phyloP scores from a whole-genome alignment of 2,329 filamentous ascomycete genomes.

The Mariannaea sp. region DNA sequence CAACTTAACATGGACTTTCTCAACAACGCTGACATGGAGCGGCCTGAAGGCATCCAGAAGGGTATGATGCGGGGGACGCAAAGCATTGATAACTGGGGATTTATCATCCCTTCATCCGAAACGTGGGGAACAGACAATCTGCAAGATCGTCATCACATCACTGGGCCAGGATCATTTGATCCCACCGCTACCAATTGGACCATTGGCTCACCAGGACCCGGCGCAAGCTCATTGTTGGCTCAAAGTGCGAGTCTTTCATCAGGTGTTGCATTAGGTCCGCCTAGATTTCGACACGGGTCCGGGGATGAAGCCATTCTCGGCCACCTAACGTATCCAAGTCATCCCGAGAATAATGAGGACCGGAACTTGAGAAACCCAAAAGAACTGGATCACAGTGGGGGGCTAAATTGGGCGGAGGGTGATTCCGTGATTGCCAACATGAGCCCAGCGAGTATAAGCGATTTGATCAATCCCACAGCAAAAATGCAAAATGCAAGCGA shows the following conservation, averaged over 20 bases:
- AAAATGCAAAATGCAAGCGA: conserved; percentile 32
- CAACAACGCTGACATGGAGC: conserved; percentile 37
- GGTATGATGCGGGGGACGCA: conserved; percentile 16
- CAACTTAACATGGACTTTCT: conserved; percentile 39
- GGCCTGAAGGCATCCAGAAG: conserved; percentile 20
- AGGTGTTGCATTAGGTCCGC: conserved; percentile 33
- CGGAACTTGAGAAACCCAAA: not conserved
- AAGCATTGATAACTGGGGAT: conserved; percentile 32
- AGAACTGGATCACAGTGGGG: conserved; percentile 12
- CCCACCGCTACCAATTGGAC: conserved; percentile 36
- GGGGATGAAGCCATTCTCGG: conserved; percentile 14
- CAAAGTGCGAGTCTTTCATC: conserved; percentile 34
- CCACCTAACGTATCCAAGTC: not conserved
- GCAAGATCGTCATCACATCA: conserved; percentile 24
- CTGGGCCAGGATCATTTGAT: conserved; percentile 30
- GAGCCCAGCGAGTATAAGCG: conserved; percentile 42
- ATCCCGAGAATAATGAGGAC: not conserved
- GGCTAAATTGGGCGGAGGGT: conserved; percentile 22
- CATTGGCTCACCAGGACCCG: conserved; percentile 37
- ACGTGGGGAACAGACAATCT: conserved; percentile 38
- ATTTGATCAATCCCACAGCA: conserved; percentile 39
- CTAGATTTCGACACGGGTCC: conserved; percentile 13
- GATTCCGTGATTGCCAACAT: conserved; percentile 15
- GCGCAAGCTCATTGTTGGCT: conserved; percentile 37
- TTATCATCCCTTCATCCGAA: conserved; percentile 35